Base-by-base conservation (phyloP, 2,329 filamentous ascomycete genomes). In the Chaetomiaceae sp. region DNA sequence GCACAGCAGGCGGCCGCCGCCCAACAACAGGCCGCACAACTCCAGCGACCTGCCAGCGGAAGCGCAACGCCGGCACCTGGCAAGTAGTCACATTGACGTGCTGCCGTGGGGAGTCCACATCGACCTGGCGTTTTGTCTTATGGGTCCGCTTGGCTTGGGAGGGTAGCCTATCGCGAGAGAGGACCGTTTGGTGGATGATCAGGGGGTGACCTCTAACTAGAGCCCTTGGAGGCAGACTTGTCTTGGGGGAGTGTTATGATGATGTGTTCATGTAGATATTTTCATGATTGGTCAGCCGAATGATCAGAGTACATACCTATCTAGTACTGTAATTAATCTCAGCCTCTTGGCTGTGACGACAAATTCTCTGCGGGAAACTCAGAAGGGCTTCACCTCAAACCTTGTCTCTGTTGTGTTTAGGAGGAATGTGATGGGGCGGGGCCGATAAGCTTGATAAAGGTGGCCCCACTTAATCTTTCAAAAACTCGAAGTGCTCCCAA, bases 1-100 rank as follows among this genome's bases (percentile, higher is more conserved):
- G 52, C 53, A 2, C 51, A 56, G 27, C 51, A 52, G 17, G 30
- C 30, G 5, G 30, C 30, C 5, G 50, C 33, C n/a, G 44, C 45
- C 4, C 54, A 56, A n/a, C 55, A 57, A 25, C 55, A 57, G 30
- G 49, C 47, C 1, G 46, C 17, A 3, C 58, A 60, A 23, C 58
- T 59, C 25, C 60, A 62, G 19, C 50, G 61, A 43, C 61, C 61
- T 45, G 35, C 58, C 10, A 63, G 60, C 43, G 59, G 60, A 17
- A 62, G 60, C 27, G 61, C 59, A 12, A 61, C 61, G 6, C 60
- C 61, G 17, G 58, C 41, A 14, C 44, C 49, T 12, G 46, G 53
- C 14, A 59, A 61, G 46, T 61, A 58, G 40, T 4, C 5, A 4
- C 21, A 21, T 13, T 21, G 9, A 39, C n/a, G 37, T 9, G 23